These are phyloP conservation scores for Candida neerlandica DNA, from an alignment of 1,139 yeast species.

Conservation along the genomic window DNA sequence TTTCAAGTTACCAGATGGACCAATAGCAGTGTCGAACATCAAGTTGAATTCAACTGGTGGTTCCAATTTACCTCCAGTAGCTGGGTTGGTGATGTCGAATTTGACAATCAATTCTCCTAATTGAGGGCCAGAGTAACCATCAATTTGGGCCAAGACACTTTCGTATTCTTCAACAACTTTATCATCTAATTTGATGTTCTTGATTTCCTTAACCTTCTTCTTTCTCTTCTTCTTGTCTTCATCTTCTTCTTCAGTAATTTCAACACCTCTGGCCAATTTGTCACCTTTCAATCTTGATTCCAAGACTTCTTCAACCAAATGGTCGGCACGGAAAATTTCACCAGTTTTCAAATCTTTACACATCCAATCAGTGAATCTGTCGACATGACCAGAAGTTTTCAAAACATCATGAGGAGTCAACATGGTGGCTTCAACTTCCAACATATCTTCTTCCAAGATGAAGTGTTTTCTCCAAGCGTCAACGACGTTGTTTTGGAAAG, in stretches of 20 bases:
- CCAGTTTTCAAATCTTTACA: conserved; percentile 94
- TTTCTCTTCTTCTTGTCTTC: conserved; percentile 86
- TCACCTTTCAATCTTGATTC: conserved; percentile 96
- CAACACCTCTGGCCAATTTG: conserved; percentile 87
- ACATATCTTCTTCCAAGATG: conserved; percentile 96
- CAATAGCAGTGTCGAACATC: conserved; percentile 99
- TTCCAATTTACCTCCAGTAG: conserved; percentile 81
- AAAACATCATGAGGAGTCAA: conserved; percentile 96
- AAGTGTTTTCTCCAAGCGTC: conserved; percentile 98
- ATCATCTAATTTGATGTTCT: conserved; percentile 85
- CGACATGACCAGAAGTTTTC: conserved; percentile 99
- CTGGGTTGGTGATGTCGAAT: conserved; percentile 87
- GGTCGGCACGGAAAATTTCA: conserved; percentile 98
- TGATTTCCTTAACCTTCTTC: conserved; percentile 96
- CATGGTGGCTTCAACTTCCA: conserved; percentile 98
- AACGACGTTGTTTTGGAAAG: conserved; percentile 91
- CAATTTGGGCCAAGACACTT: conserved; percentile 85
- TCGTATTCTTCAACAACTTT: conserved; percentile 78
- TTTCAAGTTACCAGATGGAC: conserved; percentile 95
- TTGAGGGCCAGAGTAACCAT: conserved; percentile 91
- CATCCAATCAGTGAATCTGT: conserved; percentile 99
- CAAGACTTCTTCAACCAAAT: conserved; percentile 94
- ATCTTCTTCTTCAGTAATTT: conserved; percentile 57
- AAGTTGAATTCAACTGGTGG: conserved; percentile 94
- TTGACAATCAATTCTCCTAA: conserved; percentile 85